Base-by-base conservation (phyloP, 495 filamentous ascomycete genomes). In the Hyphodiscus hymeniophilus region DNA sequence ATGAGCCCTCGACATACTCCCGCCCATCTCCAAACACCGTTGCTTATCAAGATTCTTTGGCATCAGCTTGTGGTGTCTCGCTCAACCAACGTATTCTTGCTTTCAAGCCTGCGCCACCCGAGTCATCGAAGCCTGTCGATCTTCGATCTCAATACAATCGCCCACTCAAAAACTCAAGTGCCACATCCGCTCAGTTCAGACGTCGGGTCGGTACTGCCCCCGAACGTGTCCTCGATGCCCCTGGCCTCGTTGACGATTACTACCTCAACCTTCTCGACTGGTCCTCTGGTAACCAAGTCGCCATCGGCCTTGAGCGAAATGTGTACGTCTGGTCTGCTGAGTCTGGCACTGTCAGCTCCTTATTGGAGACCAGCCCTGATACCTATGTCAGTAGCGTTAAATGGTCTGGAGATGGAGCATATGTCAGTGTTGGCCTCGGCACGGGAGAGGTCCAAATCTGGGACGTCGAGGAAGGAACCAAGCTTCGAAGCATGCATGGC, bases 311-410 rank as follows among this genome's bases (percentile, higher is more conserved):
- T 12, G 92, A 96, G 68, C 89, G 92, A 44, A 94, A 81, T 51
- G 91, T 97, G 48, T 99, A 97, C 57, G 86, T 99, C 56, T 99
- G 94, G 92, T 96, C 91, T n/a, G 92, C 94, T 12, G 91, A 99
- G 35, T 80, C 85, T 47, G 92, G 92, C 48, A 73, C 84, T 2
- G 92, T 97, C 30, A 84, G 74, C 68, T 85, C 80, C 54, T 82
- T 99, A 17, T 65, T 97, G 26, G 92, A 97, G 68, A 85, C 85
- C 2, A 72, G 75, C 36, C 71, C 86, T 7, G 92, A 97, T 60
- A 97, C 91, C 16, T 99, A 99, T 60, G 81, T 99, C 55, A 90
- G 89, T 72, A 94, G 87, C 52, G 92, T 99, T 51, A 95, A 95
- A 66, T 99, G 94, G 92, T 96, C 91, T 54, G 86, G 84, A 38